These are phyloP conservation scores for Santalum album DNA, from an alignment of 164 flowering plant genomes.

Conservation along the genomic window DNA sequence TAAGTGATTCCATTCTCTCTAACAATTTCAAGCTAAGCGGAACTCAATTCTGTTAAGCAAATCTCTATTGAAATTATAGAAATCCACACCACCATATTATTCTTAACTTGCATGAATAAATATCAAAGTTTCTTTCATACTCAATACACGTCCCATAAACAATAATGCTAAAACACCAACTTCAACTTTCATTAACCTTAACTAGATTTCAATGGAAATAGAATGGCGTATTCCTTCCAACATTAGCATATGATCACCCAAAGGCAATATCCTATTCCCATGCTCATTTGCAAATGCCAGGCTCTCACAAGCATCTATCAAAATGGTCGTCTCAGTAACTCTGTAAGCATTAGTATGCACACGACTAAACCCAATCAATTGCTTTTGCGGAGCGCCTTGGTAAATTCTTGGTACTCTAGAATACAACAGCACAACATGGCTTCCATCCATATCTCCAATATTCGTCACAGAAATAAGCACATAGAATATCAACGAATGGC, in stretches of 20 bases:
- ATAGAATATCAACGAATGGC: slow-evolving; percentile 49
- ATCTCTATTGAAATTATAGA: too few species aligned
- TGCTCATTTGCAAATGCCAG: slow-evolving; percentile 49
- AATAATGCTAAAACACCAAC: too few species aligned
- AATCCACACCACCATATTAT: too few species aligned
- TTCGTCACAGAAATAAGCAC: slow-evolving; percentile 49
- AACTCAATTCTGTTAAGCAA: too few species aligned
- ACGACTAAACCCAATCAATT: slow-evolving; percentile 63
- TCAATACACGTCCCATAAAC: too few species aligned
- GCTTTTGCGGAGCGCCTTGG: slow-evolving; percentile 52
- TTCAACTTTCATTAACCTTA: too few species aligned
- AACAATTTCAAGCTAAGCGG: too few species aligned
- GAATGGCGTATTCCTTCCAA: slow-evolving; percentile 40
- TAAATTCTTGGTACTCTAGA: slow-evolving; percentile 23
- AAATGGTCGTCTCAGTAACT: slow-evolving; percentile 35
- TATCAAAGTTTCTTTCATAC: too few species aligned
- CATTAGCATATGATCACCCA: slow-evolving; percentile 51
- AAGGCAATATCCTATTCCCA: slow-evolving; percentile 49
- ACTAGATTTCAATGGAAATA: slow-evolving; percentile 26
- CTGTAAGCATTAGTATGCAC: slow-evolving; percentile 31
- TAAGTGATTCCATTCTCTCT: too few species aligned
- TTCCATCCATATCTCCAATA: slow-evolving; percentile 63
- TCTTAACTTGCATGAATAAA: too few species aligned
- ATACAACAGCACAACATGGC: slow-evolving; percentile 66
- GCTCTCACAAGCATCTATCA: slow-evolving; percentile 72